These are phyloP conservation scores for Wickerhamomyces tratensis DNA, from an alignment of 805 yeast species.

Conservation along the genomic window DNA sequence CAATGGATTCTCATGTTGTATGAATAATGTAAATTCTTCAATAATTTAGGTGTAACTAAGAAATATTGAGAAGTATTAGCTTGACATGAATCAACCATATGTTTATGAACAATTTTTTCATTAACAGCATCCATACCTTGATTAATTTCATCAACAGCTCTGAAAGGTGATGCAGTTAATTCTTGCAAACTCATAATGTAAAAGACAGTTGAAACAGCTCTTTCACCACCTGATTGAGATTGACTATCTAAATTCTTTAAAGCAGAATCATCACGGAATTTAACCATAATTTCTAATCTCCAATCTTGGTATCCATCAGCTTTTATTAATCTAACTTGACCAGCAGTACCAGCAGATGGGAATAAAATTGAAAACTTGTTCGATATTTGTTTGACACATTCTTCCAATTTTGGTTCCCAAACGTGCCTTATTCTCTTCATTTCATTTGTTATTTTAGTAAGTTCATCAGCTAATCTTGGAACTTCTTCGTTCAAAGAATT, in stretches of 20 bases:
- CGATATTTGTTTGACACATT: constrained; percentile 47
- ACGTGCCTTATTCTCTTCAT: constrained; percentile 27
- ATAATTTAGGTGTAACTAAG: constrained; percentile 83
- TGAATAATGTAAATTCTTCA: constrained; percentile 70
- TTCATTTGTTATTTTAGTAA: constrained; percentile 21
- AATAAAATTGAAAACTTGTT: constrained; percentile 58
- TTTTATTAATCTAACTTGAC: constrained; percentile 56
- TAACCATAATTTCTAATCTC: constrained; percentile 76
- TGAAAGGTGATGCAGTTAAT: constrained; percentile 77
- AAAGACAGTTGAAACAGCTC: constrained; percentile 89
- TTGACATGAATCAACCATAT: constrained; percentile 77
- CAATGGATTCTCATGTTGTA: constrained; percentile 79
- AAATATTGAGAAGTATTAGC: constrained; percentile 70
- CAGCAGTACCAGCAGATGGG: constrained; percentile 73
- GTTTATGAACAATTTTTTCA: constrained; percentile 76
- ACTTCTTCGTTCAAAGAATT: constrained; percentile 11
- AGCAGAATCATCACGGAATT: constrained; percentile 73
- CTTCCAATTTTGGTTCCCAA: constrained; percentile 59
- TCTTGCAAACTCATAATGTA: constrained; percentile 89
- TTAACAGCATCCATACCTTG: constrained; percentile 98
- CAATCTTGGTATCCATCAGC: constrained; percentile 57
- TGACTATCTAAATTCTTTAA: constrained; percentile 69
- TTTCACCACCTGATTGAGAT: constrained; percentile 95
- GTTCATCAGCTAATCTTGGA: constrained; percentile 12
- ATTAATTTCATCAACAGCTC: constrained; percentile 96